These are phyloP conservation scores for Kockiozyma suomiensis DNA, from an alignment of 805 yeast species.

Conservation along the genomic window DNA sequence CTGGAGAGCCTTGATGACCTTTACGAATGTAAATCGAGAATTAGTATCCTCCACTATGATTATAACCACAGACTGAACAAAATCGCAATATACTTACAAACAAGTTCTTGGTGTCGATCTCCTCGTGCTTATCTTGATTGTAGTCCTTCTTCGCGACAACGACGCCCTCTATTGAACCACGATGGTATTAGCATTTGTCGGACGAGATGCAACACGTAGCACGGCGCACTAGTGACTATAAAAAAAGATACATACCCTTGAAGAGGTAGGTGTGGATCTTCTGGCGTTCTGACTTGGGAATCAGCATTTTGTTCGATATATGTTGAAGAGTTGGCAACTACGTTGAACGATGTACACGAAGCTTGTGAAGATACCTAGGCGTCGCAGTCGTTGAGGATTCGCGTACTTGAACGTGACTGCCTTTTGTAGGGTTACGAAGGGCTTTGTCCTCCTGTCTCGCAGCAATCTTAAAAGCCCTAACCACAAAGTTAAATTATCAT, in stretches of 20 bases:
- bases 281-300: constrained; percentile 99
- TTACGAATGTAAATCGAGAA: not conserved
- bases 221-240: not conserved
- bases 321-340: constrained; percentile 4
- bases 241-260: constrained; percentile 74
- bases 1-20: constrained; percentile 92
- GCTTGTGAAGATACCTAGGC: not conserved
- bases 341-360: not conserved
- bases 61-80: not conserved
- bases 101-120: constrained; percentile 96
- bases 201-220: not conserved
- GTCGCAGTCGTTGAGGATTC: not conserved
- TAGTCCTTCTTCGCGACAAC: constrained; percentile 97
- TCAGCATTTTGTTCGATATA: constrained; percentile 64
- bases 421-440: constrained; percentile 2
- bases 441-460: not conserved
- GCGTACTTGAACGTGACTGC: constrained; percentile 1
- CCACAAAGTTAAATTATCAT: not conserved
- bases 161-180: constrained; percentile 79
- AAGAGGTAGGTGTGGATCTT: constrained; percentile 99
- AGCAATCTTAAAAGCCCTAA: not conserved
- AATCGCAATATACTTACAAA: constrained; percentile 50
- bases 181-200: not conserved
- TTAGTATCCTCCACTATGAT: not conserved
- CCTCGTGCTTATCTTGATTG: constrained; percentile 96